Evolutionary conservation across 2,329 filamentous ascomycete species (phyloP), one percentile per base, ranked within the genome.

Genomic region (Xylaria sp.): DNA sequence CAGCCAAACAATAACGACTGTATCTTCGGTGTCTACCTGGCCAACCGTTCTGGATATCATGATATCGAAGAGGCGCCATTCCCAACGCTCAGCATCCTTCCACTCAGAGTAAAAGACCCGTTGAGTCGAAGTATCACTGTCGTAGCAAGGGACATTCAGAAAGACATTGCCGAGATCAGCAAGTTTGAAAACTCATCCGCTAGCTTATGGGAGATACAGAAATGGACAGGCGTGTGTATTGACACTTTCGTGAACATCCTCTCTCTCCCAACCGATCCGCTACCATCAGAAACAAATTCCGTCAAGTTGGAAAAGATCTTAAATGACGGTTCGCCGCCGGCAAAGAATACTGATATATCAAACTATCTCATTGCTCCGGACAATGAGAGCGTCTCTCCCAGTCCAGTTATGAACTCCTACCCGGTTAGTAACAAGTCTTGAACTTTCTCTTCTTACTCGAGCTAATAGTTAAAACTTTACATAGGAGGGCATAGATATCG

Each of bases 231-330:
- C 0, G 80, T 93, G 1, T 83, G 79, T 63, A 79, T 97, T 0
- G 87, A 92, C 73, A 89, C 87, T 0, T 95, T 93, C 80, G 89
- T 97, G 74, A 97, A 97, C 77, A 96, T 97, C 72, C 79, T 97
- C 20, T 88, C 84, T 60, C 51, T 17, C 1, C 58, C 63, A 3
- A 33, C 48, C 48, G 57, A 53, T 6, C 6, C n/a, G 26, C 10
- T 54, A 11, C n/a, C 42, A 7, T 0, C 46, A 6, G 65, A 28
- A 46, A 33, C 48, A 31, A 66, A 67, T 3, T 42, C 59, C 7
- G 46, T 65, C 49, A 59, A 59, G 6, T 65, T 74, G 33, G 51
- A 70, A 20, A 67, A 75, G 31, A 17, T 67, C 10, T 1, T 56
- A 6, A 42, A 56, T 20, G 0, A 63, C 4, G 60, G 69, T 4